A percentile compares a stretch with the other conserved stretches of the same genome.
These are phyloP conservation scores for Mortierella polycephala DNA, from an alignment of 371 early-diverging fungal species.

Conservation along the genomic window DNA sequence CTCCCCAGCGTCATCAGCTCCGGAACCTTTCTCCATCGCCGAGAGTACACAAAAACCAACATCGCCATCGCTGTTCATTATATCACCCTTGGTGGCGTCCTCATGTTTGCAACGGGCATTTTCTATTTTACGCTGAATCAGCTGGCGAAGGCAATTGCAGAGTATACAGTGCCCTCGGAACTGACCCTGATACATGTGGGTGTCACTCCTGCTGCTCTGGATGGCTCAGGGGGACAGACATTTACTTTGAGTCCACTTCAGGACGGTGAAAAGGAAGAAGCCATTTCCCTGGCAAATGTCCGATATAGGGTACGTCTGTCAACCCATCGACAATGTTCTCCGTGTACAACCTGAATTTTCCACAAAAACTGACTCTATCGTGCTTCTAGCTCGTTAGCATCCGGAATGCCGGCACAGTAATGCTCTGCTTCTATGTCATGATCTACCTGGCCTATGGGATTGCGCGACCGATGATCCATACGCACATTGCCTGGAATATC, in stretches of 20 bases:
- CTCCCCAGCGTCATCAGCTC: conserved; percentile 55
- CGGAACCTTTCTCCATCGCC: conserved; percentile 43
- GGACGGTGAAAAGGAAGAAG: conserved; percentile 39
- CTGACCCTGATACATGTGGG: conserved; percentile 37
- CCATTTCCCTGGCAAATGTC: conserved; percentile 40
- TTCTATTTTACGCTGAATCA: conserved; percentile 50
- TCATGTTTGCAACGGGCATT: conserved; percentile 35
- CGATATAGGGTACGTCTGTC: conserved; percentile 32
- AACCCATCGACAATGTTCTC: background rate
- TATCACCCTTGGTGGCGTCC: conserved; percentile 40
- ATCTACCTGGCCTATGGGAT: conserved; percentile 44
- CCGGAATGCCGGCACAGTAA: conserved; percentile 43
- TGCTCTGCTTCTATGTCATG: conserved; percentile 46
- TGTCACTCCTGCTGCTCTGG: conserved; percentile 8
- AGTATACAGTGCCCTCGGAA: conserved; percentile 46
- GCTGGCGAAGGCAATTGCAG: conserved; percentile 40
- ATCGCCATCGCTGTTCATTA: conserved; percentile 51
- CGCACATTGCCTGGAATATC: conserved; percentile 40
- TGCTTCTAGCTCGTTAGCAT: conserved; percentile 40
- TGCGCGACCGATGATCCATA: conserved; percentile 41
- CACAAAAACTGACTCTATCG: background rate
- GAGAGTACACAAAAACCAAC: conserved; percentile 43
- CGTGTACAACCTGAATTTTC: background rate
- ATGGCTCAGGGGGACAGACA: conserved; percentile 22
- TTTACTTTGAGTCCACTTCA: conserved; percentile 37